Evolutionary conservation across 1,284 basidiomycete genomes (phyloP), one percentile per base, ranked within the genome.

Genomic region (Naganishia sp.): DNA sequence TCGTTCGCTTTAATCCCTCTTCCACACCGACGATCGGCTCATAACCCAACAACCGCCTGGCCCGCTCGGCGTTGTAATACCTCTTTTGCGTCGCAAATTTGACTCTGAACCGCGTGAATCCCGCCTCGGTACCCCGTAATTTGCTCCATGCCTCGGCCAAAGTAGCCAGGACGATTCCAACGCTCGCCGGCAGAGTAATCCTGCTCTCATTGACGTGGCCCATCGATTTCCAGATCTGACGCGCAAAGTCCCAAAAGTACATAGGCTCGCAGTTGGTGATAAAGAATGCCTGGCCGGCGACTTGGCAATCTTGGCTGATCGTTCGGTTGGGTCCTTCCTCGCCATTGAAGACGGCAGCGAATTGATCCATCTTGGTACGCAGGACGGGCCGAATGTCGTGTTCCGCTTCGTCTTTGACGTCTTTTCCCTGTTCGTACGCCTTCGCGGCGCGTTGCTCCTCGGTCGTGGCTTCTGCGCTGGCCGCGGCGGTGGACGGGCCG

Each of bases 261-360:
- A 90, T 84, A 1, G 94, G 95, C 78, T 98, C 94, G 70, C 94
- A 94, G 76, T 98, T 98, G 68, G 94, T 96, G 80, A 99, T 92
- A 83, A 95, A 96, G 83, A 96, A 99, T 0, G 84, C 91, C 78
- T 98, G 90, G 0, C 96, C 96, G 3, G 92, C 94, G 44, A 97
- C 90, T 69, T 87, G 83, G 16, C 93, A 82, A 6, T 85, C 85
- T 57, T 83, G 82, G 3, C 77, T 74, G 60, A 65, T 53, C n/a
- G 63, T 82, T 57, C 66, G 65, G 10, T 54, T 71, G 79, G 31
- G 54, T 13, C 68, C 70, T 2, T 48, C 53, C 13, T 59, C 56
- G 18, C 39, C 54, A 39, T 43, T 60, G 53, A 66, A 49, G 23
- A 56, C 52, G 42, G 44, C 52, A 5, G 66, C 53, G 74, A 84